Conservation (phyloP, 441 rosid species). For the Erodium moschatum region DNA sequence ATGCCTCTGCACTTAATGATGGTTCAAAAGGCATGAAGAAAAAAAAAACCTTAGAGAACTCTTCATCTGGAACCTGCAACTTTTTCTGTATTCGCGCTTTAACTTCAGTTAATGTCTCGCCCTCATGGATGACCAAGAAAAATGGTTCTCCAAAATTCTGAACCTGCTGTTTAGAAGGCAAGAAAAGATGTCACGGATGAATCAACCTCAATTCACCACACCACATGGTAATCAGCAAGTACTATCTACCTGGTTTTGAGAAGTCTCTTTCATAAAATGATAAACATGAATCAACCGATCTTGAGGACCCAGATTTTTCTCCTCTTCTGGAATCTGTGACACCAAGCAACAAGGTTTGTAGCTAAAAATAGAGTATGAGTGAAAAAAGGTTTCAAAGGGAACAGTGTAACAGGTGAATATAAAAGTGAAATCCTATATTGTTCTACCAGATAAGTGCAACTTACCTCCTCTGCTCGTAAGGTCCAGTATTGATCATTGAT, state of each 20-base stretch:
- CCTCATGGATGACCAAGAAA: slow-evolving; percentile 55
- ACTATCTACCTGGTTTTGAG: slow-evolving; percentile 52
- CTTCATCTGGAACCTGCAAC: slow-evolving; percentile 59
- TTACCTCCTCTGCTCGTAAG: slow-evolving; percentile 69
- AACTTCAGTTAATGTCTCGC: slow-evolving; percentile 50
- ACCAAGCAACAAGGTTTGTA: slow-evolving; percentile 10
- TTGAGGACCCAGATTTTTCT: slow-evolving; percentile 59
- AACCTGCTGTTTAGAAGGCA: slow-evolving; percentile 32
- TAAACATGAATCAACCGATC: slow-evolving; percentile 61
- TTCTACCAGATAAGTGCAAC: slow-evolving; percentile 7
- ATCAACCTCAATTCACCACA: neutral
- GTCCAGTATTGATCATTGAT: slow-evolving; percentile 80
- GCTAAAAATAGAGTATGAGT: slow-evolving; percentile 6
- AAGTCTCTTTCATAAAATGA: slow-evolving; percentile 54
- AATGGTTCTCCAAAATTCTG: slow-evolving; percentile 72
- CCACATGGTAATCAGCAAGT: slow-evolving; percentile 10
- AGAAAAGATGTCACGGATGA: neutral
- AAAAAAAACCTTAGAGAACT: slow-evolving; percentile 47
- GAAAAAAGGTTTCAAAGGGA: neutral
- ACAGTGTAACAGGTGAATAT: neutral
- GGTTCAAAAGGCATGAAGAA: neutral
- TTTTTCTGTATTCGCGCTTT: slow-evolving; percentile 57
- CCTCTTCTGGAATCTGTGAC: slow-evolving; percentile 64
- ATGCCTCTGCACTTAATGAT: neutral
- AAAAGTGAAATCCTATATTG: neutral